A percentile compares a stretch with the other conserved stretches of the same genome.
Conservation (phyloP, 306 rosid species). For the Mimosa bimucronata region DNA sequence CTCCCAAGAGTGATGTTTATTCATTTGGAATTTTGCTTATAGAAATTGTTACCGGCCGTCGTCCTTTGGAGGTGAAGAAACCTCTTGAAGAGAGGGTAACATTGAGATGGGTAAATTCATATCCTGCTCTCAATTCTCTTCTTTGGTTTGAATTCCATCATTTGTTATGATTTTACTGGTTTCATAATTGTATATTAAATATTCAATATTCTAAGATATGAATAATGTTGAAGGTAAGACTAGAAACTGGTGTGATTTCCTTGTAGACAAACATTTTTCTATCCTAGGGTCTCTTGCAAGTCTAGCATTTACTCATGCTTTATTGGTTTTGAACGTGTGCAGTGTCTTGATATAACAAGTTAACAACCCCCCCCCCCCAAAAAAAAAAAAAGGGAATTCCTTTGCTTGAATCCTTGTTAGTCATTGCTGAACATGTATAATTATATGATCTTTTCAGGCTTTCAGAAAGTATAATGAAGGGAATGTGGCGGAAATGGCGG, state of each 20-base stretch:
- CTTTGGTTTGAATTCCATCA: not conserved
- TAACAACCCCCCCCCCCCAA: too few species aligned
- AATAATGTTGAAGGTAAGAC: not conserved
- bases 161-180: not conserved
- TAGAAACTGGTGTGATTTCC: not conserved
- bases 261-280: not conserved
- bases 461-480: conserved; percentile 1
- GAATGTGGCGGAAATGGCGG: not conserved
- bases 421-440: not conserved
- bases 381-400: not conserved
- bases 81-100: conserved; percentile 78
- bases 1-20: conserved; percentile 91
- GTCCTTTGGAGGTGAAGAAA: conserved; percentile 85
- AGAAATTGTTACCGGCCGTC: conserved; percentile 85
- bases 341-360: not conserved
- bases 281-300: not conserved
- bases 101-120: conserved; percentile 81
- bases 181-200: conserved; percentile 13
- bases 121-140: conserved; percentile 18
- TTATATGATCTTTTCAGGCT: not conserved
- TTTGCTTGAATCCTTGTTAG: not conserved
- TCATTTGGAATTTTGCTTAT: conserved; percentile 88
- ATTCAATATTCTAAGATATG: not conserved
- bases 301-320: not conserved
- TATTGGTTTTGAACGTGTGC: not conserved